A percentile compares a stretch with the other conserved stretches of the same genome.
Conservation (phyloP, 73 alveolate species). For the Tetrahymena malaccensis region DNA sequence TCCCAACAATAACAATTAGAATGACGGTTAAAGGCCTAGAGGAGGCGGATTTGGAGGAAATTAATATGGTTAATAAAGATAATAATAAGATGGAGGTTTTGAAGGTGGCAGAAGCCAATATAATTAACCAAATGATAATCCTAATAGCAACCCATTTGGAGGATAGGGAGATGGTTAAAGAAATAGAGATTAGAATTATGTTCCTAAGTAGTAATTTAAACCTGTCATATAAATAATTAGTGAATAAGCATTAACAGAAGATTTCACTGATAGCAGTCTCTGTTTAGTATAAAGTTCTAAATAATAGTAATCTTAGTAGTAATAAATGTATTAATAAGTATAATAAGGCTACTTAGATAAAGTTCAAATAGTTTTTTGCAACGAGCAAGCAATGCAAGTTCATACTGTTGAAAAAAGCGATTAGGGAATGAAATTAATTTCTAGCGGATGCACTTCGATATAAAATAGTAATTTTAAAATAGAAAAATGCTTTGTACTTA, state of each 20-base stretch:
- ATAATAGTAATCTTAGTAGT: background rate
- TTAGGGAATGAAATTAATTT: background rate
- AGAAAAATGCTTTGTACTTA: background rate
- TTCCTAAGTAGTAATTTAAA: too few relatives aligned
- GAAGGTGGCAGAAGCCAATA: background rate
- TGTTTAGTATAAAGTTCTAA: background rate
- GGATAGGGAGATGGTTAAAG: background rate
- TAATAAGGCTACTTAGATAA: background rate
- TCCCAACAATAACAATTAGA: too few relatives aligned
- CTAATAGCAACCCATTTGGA: background rate
- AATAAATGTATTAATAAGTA: background rate
- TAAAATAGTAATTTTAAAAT: background rate
- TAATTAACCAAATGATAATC: background rate
- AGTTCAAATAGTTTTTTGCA: background rate
- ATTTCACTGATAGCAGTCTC: background rate
- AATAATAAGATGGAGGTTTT: background rate
- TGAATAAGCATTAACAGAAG: background rate
- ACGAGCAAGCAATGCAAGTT: background rate
- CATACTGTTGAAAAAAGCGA: background rate
- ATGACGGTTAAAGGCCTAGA: too few relatives aligned
- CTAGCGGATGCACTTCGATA: background rate
- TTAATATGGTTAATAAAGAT: background rate
- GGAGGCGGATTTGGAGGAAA: background rate
- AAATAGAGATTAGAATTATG: background rate
- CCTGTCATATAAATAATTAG: background rate